Conservation (phyloP, 176 grass and related monocot species). For the Hordeum marinum region DNA sequence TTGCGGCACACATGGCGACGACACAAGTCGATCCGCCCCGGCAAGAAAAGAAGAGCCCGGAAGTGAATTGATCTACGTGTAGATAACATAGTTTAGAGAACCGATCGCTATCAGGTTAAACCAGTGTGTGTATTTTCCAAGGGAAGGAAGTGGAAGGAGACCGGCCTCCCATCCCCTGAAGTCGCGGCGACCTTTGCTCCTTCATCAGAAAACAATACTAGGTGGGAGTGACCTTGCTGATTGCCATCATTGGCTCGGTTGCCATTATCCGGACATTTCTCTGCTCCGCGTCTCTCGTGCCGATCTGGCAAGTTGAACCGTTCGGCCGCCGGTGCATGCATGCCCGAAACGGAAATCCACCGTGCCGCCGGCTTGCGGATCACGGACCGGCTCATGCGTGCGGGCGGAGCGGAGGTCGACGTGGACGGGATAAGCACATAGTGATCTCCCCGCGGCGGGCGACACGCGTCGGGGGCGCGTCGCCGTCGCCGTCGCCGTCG, state of each 20-base stretch:
- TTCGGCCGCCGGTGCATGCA: background rate
- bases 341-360: background rate
- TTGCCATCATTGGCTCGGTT: background rate
- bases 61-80: background rate
- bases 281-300: background rate
- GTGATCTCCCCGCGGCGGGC: background rate
- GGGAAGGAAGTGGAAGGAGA: background rate
- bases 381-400: background rate
- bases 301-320: conserved; percentile 6
- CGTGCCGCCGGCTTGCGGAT: background rate
- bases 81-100: background rate
- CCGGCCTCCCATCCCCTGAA: background rate
- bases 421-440: background rate
- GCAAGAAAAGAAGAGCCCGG: no score
- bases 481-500: conserved; percentile 13
- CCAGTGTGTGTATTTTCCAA: background rate
- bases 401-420: background rate
- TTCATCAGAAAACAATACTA: no score
- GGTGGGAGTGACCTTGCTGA: background rate
- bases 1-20: background rate
- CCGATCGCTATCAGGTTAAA: background rate
- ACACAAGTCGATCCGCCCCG: background rate
- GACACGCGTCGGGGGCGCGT: conserved; percentile 21
- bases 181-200: background rate
- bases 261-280: background rate